Base-by-base conservation (phyloP, 345 rosid species). In the Viola odorata region DNA sequence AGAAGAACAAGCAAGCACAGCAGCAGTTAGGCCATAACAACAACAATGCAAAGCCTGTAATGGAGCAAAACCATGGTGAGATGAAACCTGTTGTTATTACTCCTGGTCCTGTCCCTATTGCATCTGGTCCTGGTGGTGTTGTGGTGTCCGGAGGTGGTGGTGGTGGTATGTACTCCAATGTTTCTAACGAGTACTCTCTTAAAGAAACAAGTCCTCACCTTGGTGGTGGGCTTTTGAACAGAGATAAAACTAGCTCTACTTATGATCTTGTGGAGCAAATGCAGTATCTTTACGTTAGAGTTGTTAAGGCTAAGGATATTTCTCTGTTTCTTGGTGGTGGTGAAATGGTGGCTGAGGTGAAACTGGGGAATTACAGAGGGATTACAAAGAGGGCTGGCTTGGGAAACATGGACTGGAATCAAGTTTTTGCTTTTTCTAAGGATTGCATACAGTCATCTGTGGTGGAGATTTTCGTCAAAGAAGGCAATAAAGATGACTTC, bases 261-360 rank as follows among this genome's bases (percentile, higher is more conserved):
- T 87, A 87, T 58, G 95, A 87, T 64, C 82, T 87, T 41, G 91
- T 85, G 3, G 95, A 87, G 78, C 91, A 83, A 80, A 85, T 87
- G 88, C 83, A 85, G 71, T 85, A 83, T 60, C 81, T 85, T 65
- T 87, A 85, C 54, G 80, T 85, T n/a, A 78, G 78, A 61, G 76
- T 87, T 0, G 85, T 83, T 55, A 87, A 85, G 58, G 82, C 79
- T 2, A 81, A 73, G 40, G 87, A 72, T 50, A 57, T 77, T 45
- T n/a, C 32, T 23, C 54, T 67, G 2, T 52, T 74, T 37, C 77
- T 79, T 52, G 81, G 74, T 41, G 71, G 75, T 11, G 80, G 77
- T 0, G 95, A 87, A 41, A 57, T 85, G 11, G 80, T 80, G 45
- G 83, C 81, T 3, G 89, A 87, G 51, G 83, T 85, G 60, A 87